Evolutionary conservation across 2,329 filamentous ascomycete genomes (phyloP), one percentile per base, ranked within the genome.

Genomic region (Penicillium psychrosexuale): DNA sequence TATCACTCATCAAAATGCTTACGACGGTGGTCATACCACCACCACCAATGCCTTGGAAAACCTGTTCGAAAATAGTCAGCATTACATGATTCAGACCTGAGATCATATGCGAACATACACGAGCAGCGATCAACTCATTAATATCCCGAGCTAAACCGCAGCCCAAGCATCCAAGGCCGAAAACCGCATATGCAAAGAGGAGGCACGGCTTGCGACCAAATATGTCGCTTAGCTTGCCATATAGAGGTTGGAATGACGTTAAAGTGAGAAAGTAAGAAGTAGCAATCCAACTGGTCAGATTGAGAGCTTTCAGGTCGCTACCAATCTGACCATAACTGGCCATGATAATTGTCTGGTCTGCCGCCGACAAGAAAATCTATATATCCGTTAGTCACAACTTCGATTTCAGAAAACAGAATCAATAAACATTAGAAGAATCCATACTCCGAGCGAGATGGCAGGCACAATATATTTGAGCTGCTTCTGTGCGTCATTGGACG

Each of bases 251-350:
- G 62, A 88, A 90, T 22, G 85, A 86, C 3, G 88, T 89, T 48
- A 90, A 74, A 1, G 88, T 90, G 49, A 92, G 78, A 64, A 91
- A 88, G 69, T 92, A 81, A 30, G 80, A 80, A 27, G 83, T 84
- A 28, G 87, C 87, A 55, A 91, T 87, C 88, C 89, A 91, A 49
- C 84, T 87, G 4, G 88, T 90, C 61, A 83, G 83, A 67, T 88
- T 90, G 49, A 93, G 78, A 1, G 89, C 87, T 48, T 89, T 79
- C 28, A 93, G 75, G 59, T 92, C 89, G 53, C 82, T 89, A 11
- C 88, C 89, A 63, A 93, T 92, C 59, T 82, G 84, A 47, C 87
- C 87, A 70, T 91, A 91, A n/a, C 82, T 86, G n/a, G 85, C 84
- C 46, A 92, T 84, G 30, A 89, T 85, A 51, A 92, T 84, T 0